Evolutionary conservation across 2,329 filamentous ascomycete species (phyloP).

Genomic region (Cytospora paraplurivora): DNA sequence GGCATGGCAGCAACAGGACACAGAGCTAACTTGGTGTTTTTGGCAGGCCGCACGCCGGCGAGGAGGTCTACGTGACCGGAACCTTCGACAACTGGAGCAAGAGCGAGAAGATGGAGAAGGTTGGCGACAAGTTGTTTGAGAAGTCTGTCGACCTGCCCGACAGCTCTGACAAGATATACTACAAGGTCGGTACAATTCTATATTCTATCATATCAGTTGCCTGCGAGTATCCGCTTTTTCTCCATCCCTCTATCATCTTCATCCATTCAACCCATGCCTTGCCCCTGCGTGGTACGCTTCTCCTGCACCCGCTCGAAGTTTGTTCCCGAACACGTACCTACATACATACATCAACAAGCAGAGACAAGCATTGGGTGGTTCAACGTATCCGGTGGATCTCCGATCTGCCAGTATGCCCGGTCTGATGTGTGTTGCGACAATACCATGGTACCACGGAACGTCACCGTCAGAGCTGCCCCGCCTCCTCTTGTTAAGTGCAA

Average conservation of each 20-base stretch:
- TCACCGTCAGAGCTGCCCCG: conserved; percentile 16
- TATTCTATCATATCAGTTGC: conserved; percentile 13
- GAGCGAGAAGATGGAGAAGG: conserved; percentile 79
- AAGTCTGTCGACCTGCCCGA: conserved; percentile 73
- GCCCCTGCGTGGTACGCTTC: background rate
- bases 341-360: background rate
- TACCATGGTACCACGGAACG: background rate
- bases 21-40: background rate
- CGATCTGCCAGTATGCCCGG: background rate
- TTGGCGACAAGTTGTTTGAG: conserved; percentile 74
- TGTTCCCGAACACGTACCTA: background rate
- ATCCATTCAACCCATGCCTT: conserved; percentile 13
- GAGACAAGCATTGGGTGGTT: conserved; percentile 7
- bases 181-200: conserved; percentile 73
- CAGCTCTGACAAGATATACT: conserved; percentile 73
- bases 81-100: conserved; percentile 95
- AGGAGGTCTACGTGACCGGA: conserved; percentile 91
- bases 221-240: conserved; percentile 20
- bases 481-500: conserved; percentile 20
- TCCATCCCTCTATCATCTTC: conserved; percentile 20
- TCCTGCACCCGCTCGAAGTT: conserved; percentile 1
- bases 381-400: conserved; percentile 1
- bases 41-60: conserved; percentile 76
- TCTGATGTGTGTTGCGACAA: background rate
- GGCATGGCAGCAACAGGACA: background rate